Evolutionary conservation across 1,139 yeast genomes (phyloP).

Genomic region (Debaryomyces sp.): DNA sequence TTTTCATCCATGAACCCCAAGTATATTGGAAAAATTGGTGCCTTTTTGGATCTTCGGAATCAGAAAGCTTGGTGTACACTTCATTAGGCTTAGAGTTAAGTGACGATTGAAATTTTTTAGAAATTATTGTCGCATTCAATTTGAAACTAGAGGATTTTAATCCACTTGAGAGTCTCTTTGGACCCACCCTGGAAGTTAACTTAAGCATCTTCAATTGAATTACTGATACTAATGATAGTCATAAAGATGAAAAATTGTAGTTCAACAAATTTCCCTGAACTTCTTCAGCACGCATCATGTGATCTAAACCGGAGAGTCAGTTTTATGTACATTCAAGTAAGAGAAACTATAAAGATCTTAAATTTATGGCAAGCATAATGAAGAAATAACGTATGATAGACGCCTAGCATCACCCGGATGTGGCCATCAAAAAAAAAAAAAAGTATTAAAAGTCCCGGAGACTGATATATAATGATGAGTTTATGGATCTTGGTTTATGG

Average conservation of each 20-base stretch:
- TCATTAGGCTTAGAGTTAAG: constrained; percentile 32
- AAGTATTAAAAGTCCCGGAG: background rate
- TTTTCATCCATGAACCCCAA: constrained; percentile 93
- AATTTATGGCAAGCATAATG: background rate
- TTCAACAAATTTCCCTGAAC: background rate
- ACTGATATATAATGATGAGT: background rate
- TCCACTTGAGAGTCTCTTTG: background rate
- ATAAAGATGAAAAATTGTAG: background rate
- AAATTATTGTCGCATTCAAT: background rate
- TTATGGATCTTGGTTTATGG: background rate
- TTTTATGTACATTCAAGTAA: background rate
- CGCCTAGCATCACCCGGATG: background rate
- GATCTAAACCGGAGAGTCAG: background rate
- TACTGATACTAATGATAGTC: background rate
- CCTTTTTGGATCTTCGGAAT: constrained; percentile 69
- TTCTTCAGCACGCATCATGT: background rate
- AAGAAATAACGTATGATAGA: background rate
- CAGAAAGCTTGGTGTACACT: constrained; percentile 54
- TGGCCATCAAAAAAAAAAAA: background rate
- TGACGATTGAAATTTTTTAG: constrained; percentile 16
- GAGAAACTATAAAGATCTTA: background rate
- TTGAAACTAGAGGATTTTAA: background rate
- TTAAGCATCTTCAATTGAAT: background rate
- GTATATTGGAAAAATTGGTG: constrained; percentile 80
- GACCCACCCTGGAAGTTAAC: background rate